phyloP scores from a whole-genome alignment of 352 stramenopile species.

The Proteromonas lacertae region DNA sequence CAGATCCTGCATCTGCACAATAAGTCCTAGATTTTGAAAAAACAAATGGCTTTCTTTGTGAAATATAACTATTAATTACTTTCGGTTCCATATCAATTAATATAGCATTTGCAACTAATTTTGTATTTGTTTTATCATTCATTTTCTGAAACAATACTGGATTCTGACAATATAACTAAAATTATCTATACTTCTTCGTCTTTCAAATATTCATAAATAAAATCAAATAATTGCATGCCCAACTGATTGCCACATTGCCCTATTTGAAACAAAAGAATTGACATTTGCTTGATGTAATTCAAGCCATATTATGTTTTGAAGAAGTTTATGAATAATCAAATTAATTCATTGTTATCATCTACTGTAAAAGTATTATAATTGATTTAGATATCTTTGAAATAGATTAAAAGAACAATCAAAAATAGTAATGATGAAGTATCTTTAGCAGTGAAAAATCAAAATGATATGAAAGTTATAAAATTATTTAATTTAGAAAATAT shows the following conservation, averaged over 20 bases:
- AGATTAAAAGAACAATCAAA: no score
- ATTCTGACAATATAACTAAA: no score
- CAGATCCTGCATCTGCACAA: not conserved
- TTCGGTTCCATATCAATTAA: slow-evolving; percentile 3
- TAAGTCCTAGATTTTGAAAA: not conserved
- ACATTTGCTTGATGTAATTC: no score
- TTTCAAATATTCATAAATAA: not conserved
- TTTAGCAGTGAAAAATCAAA: no score
- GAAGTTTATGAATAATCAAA: no score
- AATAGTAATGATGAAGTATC: no score
- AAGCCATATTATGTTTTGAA: no score
- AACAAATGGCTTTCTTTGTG: not conserved
- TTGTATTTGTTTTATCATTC: slow-evolving; percentile 1
- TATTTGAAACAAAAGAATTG: not conserved
- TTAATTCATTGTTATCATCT: no score
- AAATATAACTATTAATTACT: slow-evolving; percentile 2
- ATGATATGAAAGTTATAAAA: no score
- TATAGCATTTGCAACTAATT: not conserved
- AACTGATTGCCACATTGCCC: slow-evolving; percentile 4
- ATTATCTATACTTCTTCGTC: not conserved
- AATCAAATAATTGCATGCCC: not conserved
- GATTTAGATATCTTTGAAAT: no score
- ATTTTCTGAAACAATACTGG: not conserved
- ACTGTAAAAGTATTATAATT: no score
- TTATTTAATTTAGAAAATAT: no score